phyloP scores from a whole-genome alignment of 768 basidiomycete genomes.

The Tricholoma saponaceum region DNA sequence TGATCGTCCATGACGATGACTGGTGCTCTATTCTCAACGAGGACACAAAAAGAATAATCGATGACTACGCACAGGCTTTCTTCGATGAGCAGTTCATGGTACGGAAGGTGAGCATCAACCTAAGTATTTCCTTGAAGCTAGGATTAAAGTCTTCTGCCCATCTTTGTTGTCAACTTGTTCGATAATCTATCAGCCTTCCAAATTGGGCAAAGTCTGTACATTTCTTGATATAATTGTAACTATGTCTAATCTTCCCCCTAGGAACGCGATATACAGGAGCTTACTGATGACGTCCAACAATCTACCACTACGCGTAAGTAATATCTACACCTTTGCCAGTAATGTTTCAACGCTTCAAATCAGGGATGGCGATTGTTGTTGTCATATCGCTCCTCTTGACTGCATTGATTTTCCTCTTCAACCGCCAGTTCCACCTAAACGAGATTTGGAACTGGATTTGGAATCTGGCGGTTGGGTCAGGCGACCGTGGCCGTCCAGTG shows the following conservation, averaged over 20 bases:
- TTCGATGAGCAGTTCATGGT: constrained; percentile 10
- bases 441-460: background rate
- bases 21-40: constrained; percentile 8
- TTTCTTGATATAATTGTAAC: background rate
- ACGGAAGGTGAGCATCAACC: background rate
- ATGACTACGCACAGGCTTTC: constrained; percentile 5
- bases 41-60: constrained; percentile 1
- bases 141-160: background rate
- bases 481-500: constrained; percentile 22
- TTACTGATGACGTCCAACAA: background rate
- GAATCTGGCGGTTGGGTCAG: constrained; percentile 10
- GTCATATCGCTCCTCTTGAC: background rate
- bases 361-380: background rate
- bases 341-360: background rate
- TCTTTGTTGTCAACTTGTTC: background rate
- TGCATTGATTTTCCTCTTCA: too few relatives aligned
- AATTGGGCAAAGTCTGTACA: background rate
- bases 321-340: background rate
- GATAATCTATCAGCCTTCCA: background rate
- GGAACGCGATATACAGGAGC: background rate
- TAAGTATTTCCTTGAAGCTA: background rate
- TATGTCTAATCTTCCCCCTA: background rate
- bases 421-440: too few relatives aligned
- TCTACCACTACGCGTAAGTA: background rate
- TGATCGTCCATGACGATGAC: constrained; percentile 7